These are phyloP conservation scores for Nigrospora osmanthi DNA, from an alignment of 2,329 filamentous ascomycete species.

Conservation along the genomic window DNA sequence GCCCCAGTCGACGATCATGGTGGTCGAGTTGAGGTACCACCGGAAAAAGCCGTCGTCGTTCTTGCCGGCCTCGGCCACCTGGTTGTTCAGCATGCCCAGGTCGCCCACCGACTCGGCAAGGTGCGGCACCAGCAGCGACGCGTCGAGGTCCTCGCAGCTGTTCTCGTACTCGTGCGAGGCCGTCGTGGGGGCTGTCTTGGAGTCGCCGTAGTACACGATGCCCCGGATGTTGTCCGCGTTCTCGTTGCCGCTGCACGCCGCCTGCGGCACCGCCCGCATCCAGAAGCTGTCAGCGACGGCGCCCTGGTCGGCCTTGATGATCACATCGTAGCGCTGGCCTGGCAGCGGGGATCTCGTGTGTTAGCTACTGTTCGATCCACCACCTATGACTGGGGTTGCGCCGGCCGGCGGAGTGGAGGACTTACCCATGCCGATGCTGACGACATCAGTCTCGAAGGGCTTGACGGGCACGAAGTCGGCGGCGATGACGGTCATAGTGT, in stretches of 20 bases:
- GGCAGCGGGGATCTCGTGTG: too few species aligned
- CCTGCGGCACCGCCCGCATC: constrained; percentile 33
- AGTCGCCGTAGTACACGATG: constrained; percentile 29
- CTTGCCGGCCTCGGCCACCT: constrained; percentile 7
- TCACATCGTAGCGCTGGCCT: constrained; percentile 19
- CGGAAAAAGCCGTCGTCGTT: constrained; percentile 26
- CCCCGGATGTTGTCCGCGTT: constrained; percentile 2
- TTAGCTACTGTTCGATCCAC: too few species aligned
- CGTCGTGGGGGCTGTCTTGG: constrained; percentile 9
- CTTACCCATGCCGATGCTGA: constrained; percentile 38
- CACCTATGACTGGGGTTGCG: too few species aligned
- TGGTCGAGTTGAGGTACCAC: constrained; percentile 40
- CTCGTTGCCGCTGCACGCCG: constrained; percentile 23
- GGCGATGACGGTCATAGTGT: constrained; percentile 45
- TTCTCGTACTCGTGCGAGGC: constrained; percentile 8
- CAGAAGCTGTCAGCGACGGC: constrained; percentile 28
- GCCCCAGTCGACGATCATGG: constrained; percentile 38
- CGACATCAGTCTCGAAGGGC: constrained; percentile 37
- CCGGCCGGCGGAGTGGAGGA: too few species aligned
- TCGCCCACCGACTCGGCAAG: constrained; percentile 23
- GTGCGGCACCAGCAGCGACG: constrained; percentile 24
- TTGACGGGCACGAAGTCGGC: constrained; percentile 46
- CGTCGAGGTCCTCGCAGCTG: constrained; percentile 27
- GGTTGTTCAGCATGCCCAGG: constrained; percentile 12
- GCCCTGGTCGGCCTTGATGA: constrained; percentile 7